These are phyloP conservation scores for Aurinia saxatilis DNA, from an alignment of 345 rosid genomes.

Conservation along the genomic window DNA sequence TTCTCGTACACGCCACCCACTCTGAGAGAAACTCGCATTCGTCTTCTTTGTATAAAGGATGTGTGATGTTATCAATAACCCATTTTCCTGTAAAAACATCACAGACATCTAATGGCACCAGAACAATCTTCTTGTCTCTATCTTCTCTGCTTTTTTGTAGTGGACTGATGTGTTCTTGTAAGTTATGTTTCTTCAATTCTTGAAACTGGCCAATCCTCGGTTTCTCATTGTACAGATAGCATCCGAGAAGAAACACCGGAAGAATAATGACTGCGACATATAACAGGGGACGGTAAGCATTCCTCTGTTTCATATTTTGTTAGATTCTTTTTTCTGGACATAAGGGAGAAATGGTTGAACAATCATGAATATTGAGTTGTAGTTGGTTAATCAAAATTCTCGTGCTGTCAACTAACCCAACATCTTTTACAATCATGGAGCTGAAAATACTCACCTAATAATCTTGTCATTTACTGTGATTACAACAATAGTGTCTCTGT, in stretches of 20 bases:
- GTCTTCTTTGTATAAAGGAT: conserved; percentile 65
- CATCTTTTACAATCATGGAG: conserved; percentile 6
- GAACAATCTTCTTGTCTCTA: conserved; percentile 14
- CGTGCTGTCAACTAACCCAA: not conserved
- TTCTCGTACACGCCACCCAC: conserved; percentile 60
- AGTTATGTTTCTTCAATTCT: conserved; percentile 10
- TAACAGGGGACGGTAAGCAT: conserved; percentile 26
- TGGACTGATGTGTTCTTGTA: conserved; percentile 1
- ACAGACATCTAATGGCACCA: conserved; percentile 40
- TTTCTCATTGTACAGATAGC: conserved; percentile 34
- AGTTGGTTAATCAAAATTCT: conserved; percentile 1
- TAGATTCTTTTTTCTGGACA: not conserved
- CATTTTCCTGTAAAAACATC: conserved; percentile 76
- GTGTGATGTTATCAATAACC: conserved; percentile 57
- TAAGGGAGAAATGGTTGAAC: not conserved
- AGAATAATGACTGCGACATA: conserved; percentile 23
- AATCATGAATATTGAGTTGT: not conserved
- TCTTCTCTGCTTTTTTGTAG: conserved; percentile 4
- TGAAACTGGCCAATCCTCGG: conserved; percentile 18
- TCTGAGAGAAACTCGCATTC: conserved; percentile 63
- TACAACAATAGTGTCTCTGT: not conserved
- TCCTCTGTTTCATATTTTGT: conserved; percentile 26
- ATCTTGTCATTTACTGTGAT: conserved; percentile 10
- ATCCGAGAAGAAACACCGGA: conserved; percentile 45
- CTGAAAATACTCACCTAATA: conserved; percentile 8